Percentiles rank a stretch among this genome's conserved stretches.
Conservation (phyloP, 805 yeast species). For the Wilhelminamyces savonicus region DNA sequence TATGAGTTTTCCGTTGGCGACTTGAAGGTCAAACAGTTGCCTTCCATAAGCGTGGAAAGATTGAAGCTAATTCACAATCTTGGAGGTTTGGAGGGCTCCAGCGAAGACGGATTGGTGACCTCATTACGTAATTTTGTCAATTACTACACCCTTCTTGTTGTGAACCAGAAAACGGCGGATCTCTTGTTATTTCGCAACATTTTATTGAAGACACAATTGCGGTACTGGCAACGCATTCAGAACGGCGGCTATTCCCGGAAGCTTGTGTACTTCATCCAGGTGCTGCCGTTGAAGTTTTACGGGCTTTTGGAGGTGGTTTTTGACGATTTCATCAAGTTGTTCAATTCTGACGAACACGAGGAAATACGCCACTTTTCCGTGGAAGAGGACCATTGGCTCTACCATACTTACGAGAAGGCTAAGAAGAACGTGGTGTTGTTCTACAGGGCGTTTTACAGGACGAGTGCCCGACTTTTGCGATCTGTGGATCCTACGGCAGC, state of each 20-base stretch:
- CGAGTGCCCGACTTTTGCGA: no score
- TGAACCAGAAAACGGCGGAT: slow-evolving; percentile 23
- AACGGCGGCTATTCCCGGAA: slow-evolving; percentile 19
- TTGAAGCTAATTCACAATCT: slow-evolving; percentile 5
- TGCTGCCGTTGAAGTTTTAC: slow-evolving; percentile 22
- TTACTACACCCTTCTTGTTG: slow-evolving; percentile 16
- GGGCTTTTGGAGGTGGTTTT: neutral
- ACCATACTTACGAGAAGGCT: no score
- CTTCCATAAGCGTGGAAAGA: no score
- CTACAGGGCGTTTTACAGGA: no score
- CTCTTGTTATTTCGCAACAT: slow-evolving; percentile 28
- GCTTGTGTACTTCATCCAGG: slow-evolving; percentile 27
- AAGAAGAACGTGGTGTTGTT: no score
- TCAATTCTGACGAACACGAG: neutral
- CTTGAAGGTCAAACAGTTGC: slow-evolving; percentile 3
- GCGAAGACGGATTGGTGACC: neutral
- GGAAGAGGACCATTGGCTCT: no score
- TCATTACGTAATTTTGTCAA: slow-evolving; percentile 9
- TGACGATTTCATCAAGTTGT: neutral
- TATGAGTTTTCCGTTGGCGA: slow-evolving; percentile 16
- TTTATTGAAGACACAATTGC: slow-evolving; percentile 22
- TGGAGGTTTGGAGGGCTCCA: slow-evolving; percentile 1
- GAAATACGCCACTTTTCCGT: no score
- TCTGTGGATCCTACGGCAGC: no score
- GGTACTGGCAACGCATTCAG: slow-evolving; percentile 28